Evolutionary conservation across 345 rosid genomes (phyloP).

Genomic region (Alliaria petiolata): DNA sequence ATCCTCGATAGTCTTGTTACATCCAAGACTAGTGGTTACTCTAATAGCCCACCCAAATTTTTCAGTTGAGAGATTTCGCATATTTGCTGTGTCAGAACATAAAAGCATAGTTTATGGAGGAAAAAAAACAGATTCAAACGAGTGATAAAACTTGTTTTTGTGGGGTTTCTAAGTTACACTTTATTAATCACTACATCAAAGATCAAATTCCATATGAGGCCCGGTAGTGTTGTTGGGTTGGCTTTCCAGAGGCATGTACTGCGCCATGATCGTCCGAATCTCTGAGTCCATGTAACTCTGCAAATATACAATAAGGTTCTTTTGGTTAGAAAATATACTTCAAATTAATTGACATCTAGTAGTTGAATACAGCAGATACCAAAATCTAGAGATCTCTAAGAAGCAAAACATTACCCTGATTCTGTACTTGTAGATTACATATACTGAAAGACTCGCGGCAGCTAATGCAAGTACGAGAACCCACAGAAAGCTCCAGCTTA

Average conservation of each 20-base stretch:
- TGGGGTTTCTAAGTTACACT: not conserved
- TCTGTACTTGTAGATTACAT: slow-evolving; percentile 5
- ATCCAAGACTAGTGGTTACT: not conserved
- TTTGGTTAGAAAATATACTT: not conserved
- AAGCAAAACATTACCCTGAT: not conserved
- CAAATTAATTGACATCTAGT: not conserved
- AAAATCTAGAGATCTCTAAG: not conserved
- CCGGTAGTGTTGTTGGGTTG: not conserved
- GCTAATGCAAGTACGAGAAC: not conserved
- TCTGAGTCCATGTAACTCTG: slow-evolving; percentile 3
- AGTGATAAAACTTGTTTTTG: not conserved
- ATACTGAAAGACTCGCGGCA: not conserved
- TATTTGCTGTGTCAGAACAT: not conserved
- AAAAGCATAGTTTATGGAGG: no score
- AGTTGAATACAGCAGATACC: not conserved
- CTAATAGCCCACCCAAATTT: not conserved
- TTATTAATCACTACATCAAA: no score
- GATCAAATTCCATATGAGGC: not conserved
- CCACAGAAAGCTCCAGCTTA: slow-evolving; percentile 5
- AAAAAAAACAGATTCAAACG: not conserved
- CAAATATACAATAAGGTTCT: no score
- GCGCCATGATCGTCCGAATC: slow-evolving; percentile 12
- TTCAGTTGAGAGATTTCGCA: not conserved
- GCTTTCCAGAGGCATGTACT: slow-evolving; percentile 12
- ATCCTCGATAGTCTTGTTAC: not conserved